Conservation (phyloP, 2,329 filamentous ascomycete species). For the Colletotrichum neosansevieriae region DNA sequence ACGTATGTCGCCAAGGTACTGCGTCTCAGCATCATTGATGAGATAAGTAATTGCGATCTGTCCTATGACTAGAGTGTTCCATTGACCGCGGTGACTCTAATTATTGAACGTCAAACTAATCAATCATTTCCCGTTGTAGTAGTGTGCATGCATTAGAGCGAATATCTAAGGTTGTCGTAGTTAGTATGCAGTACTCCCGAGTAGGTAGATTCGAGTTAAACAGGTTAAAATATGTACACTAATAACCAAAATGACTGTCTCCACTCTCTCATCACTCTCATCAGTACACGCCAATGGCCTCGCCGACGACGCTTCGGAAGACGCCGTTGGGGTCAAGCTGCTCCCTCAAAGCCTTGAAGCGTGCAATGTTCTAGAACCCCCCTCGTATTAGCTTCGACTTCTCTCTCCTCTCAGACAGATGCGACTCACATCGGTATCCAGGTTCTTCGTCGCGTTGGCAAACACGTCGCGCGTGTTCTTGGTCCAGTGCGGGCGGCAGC, state of each 20-base stretch:
- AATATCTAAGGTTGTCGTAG: too few species aligned
- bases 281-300: constrained; percentile 60
- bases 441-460: constrained; percentile 56
- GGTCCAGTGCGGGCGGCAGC: constrained; percentile 65
- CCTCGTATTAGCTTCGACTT: neutral
- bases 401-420: neutral
- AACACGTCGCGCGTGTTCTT: constrained; percentile 65
- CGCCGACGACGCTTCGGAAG: constrained; percentile 61
- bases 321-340: constrained; percentile 61
- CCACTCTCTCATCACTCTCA: too few species aligned
- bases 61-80: too few species aligned
- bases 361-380: constrained; percentile 51
- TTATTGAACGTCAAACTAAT: too few species aligned
- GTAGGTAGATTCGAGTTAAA: too few species aligned
- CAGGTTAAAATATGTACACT: too few species aligned
- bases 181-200: too few species aligned
- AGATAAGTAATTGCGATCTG: neutral
- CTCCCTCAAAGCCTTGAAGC: constrained; percentile 62
- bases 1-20: neutral
- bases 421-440: constrained; percentile 56
- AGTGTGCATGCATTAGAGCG: too few species aligned
- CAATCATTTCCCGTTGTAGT: too few species aligned
- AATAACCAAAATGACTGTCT: too few species aligned
- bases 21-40: neutral
- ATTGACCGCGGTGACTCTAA: too few species aligned